Base-by-base conservation (phyloP, 1,284 basidiomycete genomes). In the Apiotrichum laibachii region DNA sequence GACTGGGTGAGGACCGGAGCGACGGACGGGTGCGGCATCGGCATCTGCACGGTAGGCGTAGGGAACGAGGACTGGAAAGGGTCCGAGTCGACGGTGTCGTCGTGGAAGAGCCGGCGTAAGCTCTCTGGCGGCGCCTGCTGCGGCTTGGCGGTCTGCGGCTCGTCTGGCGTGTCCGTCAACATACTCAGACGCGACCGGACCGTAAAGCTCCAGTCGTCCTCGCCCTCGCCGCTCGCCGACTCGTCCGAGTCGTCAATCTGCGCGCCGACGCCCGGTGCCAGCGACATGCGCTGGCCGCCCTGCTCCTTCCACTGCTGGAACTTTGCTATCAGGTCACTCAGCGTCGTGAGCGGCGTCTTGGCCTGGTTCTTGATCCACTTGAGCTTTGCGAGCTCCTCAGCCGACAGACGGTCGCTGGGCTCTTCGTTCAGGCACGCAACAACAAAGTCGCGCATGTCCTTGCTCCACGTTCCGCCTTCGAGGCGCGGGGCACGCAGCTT, bases 401-500 rank as follows among this genome's bases (percentile, higher is more conserved):
- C 92, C 11, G 87, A 82, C 21, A 90, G 81, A 45, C 96, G 87
- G 87, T 97, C 74, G 12, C 63, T 59, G 16, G 96, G 89, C 50
- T 86, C 85, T 70, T 96, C 92, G 71, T 87, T 88, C 60, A 99
- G 80, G 74, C 92, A 96, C 37, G 84, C 82, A 3, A 87, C 82
- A 66, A 98, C 85, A 70, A 99, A 98, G 35, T 97, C 94, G 34
- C 89, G 83, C 84, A 98, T 86, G 55, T 89, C 87, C 66, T 86
- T 88, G 52, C 86, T 87, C 61, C 89, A 83, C 4, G 70, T 87
- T 53, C 91, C 89, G 5, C 82, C 85, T 58, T 94, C 91, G 31
- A 99, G 78, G 22, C 86, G 83, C 0, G 96, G 92, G 1, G 76
- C 76, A 26, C 76, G 69, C 65, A 75, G 70, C 67, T 90, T 89